These are phyloP conservation scores for Russula sp. DNA, from an alignment of 768 basidiomycete species.

Conservation along the genomic window DNA sequence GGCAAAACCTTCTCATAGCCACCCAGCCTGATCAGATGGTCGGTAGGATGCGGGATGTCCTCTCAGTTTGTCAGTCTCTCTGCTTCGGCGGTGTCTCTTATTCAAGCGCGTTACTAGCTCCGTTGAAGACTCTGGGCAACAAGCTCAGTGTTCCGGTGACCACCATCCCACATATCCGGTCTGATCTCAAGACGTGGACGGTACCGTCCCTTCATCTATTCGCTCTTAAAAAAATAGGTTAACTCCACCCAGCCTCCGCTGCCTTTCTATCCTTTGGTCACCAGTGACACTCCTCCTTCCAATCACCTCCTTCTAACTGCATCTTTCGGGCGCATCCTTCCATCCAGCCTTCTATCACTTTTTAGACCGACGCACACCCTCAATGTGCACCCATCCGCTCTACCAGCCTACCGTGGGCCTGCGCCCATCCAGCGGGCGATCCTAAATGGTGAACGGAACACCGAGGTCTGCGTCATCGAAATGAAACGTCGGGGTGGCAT, in stretches of 20 bases:
- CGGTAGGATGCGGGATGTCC: constrained; percentile 51
- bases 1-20: constrained; percentile 58
- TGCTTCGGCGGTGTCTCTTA: neutral
- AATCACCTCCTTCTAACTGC: constrained; percentile 72
- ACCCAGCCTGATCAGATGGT: constrained; percentile 63
- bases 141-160: constrained; percentile 47
- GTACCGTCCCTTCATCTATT: constrained; percentile 31
- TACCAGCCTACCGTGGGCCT: constrained; percentile 84
- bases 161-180: constrained; percentile 50
- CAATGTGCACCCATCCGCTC: constrained; percentile 85
- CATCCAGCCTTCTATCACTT: constrained; percentile 47
- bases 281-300: constrained; percentile 21
- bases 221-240: neutral
- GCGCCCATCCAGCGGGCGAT: constrained; percentile 86
- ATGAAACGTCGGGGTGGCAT: constrained; percentile 58
- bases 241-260: constrained; percentile 36
- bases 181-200: constrained; percentile 58
- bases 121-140: constrained; percentile 55
- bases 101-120: constrained; percentile 41
- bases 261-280: constrained; percentile 26
- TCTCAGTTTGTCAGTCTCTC: constrained; percentile 46
- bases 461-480: constrained; percentile 75
- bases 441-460: constrained; percentile 54
- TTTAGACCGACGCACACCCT: constrained; percentile 56
- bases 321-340: constrained; percentile 85